A percentile compares a stretch with the other conserved stretches of the same genome.
Conservation (phyloP, 2,329 filamentous ascomycete species). For the Verticillium nubilum region DNA sequence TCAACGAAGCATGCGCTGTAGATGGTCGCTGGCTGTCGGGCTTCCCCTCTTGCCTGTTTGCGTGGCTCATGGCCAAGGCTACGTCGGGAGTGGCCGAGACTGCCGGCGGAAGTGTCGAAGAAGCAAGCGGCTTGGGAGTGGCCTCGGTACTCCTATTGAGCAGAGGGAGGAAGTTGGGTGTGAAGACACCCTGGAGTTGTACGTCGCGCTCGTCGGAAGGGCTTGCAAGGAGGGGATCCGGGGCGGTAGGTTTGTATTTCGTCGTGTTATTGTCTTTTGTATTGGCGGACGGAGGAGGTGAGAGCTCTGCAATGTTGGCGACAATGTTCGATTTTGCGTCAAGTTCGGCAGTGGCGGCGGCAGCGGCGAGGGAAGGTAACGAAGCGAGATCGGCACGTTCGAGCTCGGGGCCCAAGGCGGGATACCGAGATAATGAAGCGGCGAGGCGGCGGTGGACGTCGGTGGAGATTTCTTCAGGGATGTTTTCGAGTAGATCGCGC, state of each 20-base stretch:
- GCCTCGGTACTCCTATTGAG: slow-evolving; percentile 39
- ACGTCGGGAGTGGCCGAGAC: slow-evolving; percentile 4
- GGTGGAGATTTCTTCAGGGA: slow-evolving; percentile 39
- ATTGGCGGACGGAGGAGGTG: background rate
- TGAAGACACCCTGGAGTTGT: slow-evolving; percentile 59
- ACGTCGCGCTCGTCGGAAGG: slow-evolving; percentile 46
- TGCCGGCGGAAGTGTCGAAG: slow-evolving; percentile 9
- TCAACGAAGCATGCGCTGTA: slow-evolving; percentile 9
- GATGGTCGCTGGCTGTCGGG: slow-evolving; percentile 1
- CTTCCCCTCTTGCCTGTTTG: background rate
- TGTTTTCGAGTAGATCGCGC: slow-evolving; percentile 41
- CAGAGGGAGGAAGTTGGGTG: slow-evolving; percentile 56
- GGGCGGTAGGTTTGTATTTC: slow-evolving; percentile 5
- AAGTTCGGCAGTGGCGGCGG: slow-evolving; percentile 9
- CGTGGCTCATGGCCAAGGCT: slow-evolving; percentile 5
- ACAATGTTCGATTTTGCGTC: slow-evolving; percentile 4
- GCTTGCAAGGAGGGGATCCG: slow-evolving; percentile 27
- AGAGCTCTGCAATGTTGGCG: background rate
- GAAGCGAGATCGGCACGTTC: slow-evolving; percentile 22
- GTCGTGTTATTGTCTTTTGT: background rate
- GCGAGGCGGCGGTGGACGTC: slow-evolving; percentile 41
- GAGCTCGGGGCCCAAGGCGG: slow-evolving; percentile 33
- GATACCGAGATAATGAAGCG: slow-evolving; percentile 37
- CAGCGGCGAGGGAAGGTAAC: slow-evolving; percentile 21
- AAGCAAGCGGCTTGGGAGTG: slow-evolving; percentile 17